These are phyloP conservation scores for Pulveroboletus sp. DNA, from an alignment of 768 basidiomycete species.

Conservation along the genomic window DNA sequence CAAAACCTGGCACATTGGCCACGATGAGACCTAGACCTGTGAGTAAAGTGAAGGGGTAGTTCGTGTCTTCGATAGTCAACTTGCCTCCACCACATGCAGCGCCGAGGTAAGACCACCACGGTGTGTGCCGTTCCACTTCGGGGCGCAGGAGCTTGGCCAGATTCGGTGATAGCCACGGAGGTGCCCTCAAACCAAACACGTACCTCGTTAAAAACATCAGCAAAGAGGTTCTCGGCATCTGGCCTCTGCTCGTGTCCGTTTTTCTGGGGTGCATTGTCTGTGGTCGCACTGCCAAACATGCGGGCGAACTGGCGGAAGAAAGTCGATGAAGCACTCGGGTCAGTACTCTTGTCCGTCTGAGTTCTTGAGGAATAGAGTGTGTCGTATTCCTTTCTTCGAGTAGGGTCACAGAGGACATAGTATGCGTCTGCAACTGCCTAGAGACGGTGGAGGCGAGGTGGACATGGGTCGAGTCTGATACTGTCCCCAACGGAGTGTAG, in stretches of 20 bases:
- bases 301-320: conserved; percentile 76
- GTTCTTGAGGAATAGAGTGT: conserved; percentile 52
- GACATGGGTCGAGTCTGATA: neutral
- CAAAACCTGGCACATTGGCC: conserved; percentile 80
- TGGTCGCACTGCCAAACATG: conserved; percentile 52
- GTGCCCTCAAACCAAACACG: conserved; percentile 10
- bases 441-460: neutral
- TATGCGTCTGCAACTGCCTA: conserved; percentile 89
- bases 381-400: conserved; percentile 71
- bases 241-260: conserved; percentile 46
- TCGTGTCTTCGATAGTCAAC: conserved; percentile 13
- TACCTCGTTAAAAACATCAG: conserved; percentile 90
- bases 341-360: conserved; percentile 46
- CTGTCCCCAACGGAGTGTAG: neutral
- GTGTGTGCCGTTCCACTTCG: conserved; percentile 66
- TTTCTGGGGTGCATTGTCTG: conserved; percentile 27
- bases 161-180: neutral
- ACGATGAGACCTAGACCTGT: conserved; percentile 38
- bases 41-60: conserved; percentile 33
- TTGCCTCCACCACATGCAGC: conserved; percentile 62
- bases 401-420: conserved; percentile 82
- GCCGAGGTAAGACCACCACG: conserved; percentile 75
- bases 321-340: conserved; percentile 61
- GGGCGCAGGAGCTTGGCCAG: conserved; percentile 65
- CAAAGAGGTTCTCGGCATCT: conserved; percentile 77